Evolutionary conservation across 1,139 yeast species (phyloP), one percentile per base, ranked within the genome.

Genomic region (Zygosaccharomyces pseudobailii): DNA sequence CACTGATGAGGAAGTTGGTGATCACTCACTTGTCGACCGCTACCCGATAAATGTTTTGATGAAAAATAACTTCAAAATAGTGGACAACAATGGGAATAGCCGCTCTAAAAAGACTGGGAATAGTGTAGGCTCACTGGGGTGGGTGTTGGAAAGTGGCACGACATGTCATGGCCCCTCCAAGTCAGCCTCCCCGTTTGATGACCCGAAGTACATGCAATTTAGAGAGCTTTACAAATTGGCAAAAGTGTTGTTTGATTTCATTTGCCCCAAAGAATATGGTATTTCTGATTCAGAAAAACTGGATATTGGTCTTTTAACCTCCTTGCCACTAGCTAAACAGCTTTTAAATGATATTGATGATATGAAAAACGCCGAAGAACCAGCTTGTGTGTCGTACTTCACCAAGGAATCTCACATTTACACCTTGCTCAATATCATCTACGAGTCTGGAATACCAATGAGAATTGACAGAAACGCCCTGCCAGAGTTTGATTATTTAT

Each of bases 181-280:
- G 34, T 64, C 65, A 48, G 67, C 64, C 42, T 83, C 80, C 53
- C 87, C 90, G 38, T 90, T 90, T 67, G 96, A 87, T 62, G 85
- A 83, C 55, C 83, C 89, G 3, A 83, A 85, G 45, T 89, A 78
- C 65, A 84, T 86, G 23, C 78, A 88, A 54, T 74, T 94, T 50
- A 77, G 97, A 57, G 98, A 94, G 63, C 74, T 94, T 48, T 94
- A 90, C 66, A 75, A 92, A 54, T 74, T 94, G 47, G 87, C 97
- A 0, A 94, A 94, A 66, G 96, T 94, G 4, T 71, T 94, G 55
- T 94, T 94, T 70, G 99, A 94, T 69, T 92, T 92, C 61, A 89
- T 94, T 45, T 92, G 98, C 68, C 99, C 99, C 9, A 97, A 94
- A 68, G 98, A 94, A 64, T 94, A 94, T 63, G 99, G 99, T 54